Evolutionary conservation across 2,329 filamentous ascomycete genomes (phyloP).

Genomic region (Fusarium setosum): DNA sequence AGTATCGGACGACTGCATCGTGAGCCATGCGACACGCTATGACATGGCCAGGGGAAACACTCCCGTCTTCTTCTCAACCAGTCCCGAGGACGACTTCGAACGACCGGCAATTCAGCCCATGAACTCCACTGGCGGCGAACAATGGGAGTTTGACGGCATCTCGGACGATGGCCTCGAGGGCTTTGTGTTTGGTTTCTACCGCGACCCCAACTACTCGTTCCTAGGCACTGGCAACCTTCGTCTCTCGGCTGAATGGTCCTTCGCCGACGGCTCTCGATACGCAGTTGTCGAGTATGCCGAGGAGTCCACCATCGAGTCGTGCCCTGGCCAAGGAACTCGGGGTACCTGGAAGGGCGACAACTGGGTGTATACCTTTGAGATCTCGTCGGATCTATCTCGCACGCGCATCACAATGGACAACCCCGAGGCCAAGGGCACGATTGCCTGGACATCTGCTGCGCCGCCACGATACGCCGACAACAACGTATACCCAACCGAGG

Average conservation of each 20-base stretch:
- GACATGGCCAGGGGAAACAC: neutral
- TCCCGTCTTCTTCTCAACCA: neutral
- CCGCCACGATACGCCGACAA: neutral
- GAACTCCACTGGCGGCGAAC: neutral
- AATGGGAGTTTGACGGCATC: neutral
- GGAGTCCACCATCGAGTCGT: constrained; percentile 6
- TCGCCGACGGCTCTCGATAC: neutral
- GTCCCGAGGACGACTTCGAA: neutral
- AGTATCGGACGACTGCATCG: neutral
- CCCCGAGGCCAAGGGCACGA: neutral
- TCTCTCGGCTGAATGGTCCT: neutral
- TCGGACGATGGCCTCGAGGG: neutral
- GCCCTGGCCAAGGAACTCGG: constrained; percentile 1
- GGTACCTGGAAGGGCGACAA: constrained; percentile 6
- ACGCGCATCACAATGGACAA: neutral
- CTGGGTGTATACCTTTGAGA: constrained; percentile 5
- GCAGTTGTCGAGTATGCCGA: neutral
- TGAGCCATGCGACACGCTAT: neutral
- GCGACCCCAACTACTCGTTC: neutral
- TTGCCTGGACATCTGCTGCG: neutral
- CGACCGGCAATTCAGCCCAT: neutral
- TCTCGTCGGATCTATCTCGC: neutral
- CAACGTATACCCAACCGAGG: neutral
- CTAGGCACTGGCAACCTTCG: neutral
- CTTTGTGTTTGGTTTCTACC: neutral